phyloP scores from a whole-genome alignment of 352 stramenopile species.

The Blastocystis sp. region DNA sequence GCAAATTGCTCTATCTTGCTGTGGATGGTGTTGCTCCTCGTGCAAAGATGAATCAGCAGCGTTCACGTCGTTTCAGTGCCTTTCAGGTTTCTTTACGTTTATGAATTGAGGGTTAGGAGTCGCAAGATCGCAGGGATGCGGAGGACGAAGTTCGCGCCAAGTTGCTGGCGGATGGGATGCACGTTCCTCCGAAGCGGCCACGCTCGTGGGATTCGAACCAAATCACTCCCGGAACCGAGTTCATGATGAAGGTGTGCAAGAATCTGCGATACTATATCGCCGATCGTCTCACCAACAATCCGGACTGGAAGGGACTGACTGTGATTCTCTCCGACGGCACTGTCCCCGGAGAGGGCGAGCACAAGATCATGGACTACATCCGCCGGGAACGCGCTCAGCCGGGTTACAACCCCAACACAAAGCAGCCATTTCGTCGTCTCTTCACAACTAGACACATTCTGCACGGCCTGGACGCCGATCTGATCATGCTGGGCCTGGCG shows the following conservation, averaged over 20 bases:
- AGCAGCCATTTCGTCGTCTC: background rate
- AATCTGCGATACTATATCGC: constrained; percentile 75
- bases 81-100: constrained; percentile 50
- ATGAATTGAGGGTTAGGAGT: constrained; percentile 82
- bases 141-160: constrained; percentile 76
- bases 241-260: constrained; percentile 72
- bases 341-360: constrained; percentile 95
- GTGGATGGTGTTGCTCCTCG: constrained; percentile 96
- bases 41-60: constrained; percentile 99
- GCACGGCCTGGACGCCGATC: constrained; percentile 94
- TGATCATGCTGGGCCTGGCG: constrained; percentile 97
- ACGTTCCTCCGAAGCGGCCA: constrained; percentile 78
- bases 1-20: constrained; percentile 91
- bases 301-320: constrained; percentile 88
- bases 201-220: constrained; percentile 96
- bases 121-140: constrained; percentile 79
- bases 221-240: constrained; percentile 85
- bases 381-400: constrained; percentile 86
- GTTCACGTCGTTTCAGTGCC: constrained; percentile 88
- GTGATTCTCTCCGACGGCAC: constrained; percentile 92
- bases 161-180: constrained; percentile 76
- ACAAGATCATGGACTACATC: constrained; percentile 98
- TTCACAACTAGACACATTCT: constrained; percentile 82
- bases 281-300: constrained; percentile 81
- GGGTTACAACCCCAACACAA: constrained; percentile 92